These are phyloP conservation scores for Candida takata DNA, from an alignment of 805 yeast genomes.

Conservation along the genomic window DNA sequence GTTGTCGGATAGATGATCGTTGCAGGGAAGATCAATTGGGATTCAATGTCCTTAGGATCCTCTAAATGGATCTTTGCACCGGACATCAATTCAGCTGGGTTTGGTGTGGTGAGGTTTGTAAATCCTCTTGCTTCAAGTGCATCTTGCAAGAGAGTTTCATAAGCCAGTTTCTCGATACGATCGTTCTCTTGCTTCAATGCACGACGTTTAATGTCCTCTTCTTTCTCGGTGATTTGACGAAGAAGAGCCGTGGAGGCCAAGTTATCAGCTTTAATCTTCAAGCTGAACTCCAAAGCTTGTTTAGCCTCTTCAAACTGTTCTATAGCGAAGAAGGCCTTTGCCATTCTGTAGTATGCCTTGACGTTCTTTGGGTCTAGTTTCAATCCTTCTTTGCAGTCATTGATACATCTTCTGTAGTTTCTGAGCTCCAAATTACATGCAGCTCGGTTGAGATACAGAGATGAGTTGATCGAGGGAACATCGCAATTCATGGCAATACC, in stretches of 20 bases:
- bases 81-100: conserved; percentile 51
- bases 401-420: conserved; percentile 80
- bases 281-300: conserved; percentile 59
- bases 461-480: conserved; percentile 45
- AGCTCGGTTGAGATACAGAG: conserved; percentile 75
- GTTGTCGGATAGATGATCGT: conserved; percentile 74
- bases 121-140: conserved; percentile 61
- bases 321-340: conserved; percentile 67
- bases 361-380: conserved; percentile 57
- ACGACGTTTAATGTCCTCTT: conserved; percentile 26
- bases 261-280: conserved; percentile 53
- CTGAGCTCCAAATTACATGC: conserved; percentile 83
- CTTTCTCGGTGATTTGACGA: conserved; percentile 33
- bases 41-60: conserved; percentile 58
- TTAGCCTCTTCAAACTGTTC: conserved; percentile 67
- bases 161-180: conserved; percentile 32
- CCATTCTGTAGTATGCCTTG: conserved; percentile 83
- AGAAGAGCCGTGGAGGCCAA: conserved; percentile 44
- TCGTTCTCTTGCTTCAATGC: conserved; percentile 27
- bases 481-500: conserved; percentile 70
- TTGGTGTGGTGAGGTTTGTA: conserved; percentile 38
- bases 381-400: conserved; percentile 74
- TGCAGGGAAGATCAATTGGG: conserved; percentile 79
- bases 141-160: conserved; percentile 38
- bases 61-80: conserved; percentile 51